Base-by-base conservation (phyloP, 1,139 yeast genomes). In the Candida sp. region DNA sequence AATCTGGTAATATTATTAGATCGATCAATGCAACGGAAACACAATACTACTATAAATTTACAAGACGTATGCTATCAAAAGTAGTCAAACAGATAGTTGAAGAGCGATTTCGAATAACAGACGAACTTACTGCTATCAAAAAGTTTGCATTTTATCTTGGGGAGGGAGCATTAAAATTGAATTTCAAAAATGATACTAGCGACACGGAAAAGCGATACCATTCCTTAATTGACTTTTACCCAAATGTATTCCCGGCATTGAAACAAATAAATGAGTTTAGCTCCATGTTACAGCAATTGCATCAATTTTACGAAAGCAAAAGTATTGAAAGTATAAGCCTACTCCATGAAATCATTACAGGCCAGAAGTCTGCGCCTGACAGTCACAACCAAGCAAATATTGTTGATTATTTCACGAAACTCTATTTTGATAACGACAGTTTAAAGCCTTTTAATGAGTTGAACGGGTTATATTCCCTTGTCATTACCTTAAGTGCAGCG, bases 281-380 rank as follows among this genome's bases (percentile, higher is more conserved):
- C 43, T 64, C 73, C 21, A 75, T 81, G 83, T 48, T 81, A 22
- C 65, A 62, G 3, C 84, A 81, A 49, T 56, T 81, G 30, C 55
- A 59, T 19, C 62, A 53, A 2, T 73, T 68, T 49, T 74, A 67
- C 49, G 49, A 54, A 4, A 49, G 56, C 2, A 62, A 67, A 39
- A 60, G 54, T 0, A 53, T 75, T 5, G 46, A 49, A 11, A 32
- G 34, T 32, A 12, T 12, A 9, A 7, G 12, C 19, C 12, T 32
- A 7, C 22, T 34, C 6, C 8, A 34, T 21, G 23, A 34, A 12
- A n/a, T 32, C 34, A 12, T 32, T n/a, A 32, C 12, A n/a, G 34
- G 34, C 11, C 12, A 12, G 11, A 32, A n/a, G 7, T 12, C 6
- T 11, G 7, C 12, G 11, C 11, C 34, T 7, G 12, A n/a, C 6